Evolutionary conservation across 331 rosid genomes (phyloP).

Genomic region (Cucumis variabilis): DNA sequence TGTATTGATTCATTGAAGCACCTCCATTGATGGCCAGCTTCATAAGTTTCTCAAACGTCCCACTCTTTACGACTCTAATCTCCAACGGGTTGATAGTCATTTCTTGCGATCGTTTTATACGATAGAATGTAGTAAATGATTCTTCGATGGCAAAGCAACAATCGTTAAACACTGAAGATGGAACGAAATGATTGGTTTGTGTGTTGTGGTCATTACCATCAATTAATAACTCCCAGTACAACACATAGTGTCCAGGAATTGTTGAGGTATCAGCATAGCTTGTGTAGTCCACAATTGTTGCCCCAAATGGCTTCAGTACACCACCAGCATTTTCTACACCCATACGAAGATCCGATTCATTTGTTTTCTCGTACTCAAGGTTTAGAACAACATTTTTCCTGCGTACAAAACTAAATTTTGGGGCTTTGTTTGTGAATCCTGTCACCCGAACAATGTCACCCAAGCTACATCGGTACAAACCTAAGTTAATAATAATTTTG

Average conservation of each 20-base stretch:
- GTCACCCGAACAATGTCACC: slow-evolving; percentile 64
- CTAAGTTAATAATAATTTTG: slow-evolving; percentile 29
- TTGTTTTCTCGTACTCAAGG: slow-evolving; percentile 62
- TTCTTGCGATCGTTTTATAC: slow-evolving; percentile 46
- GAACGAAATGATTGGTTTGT: slow-evolving; percentile 25
- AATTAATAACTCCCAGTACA: slow-evolving; percentile 51
- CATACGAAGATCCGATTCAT: slow-evolving; percentile 62
- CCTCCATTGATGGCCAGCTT: slow-evolving; percentile 56
- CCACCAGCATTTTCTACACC: slow-evolving; percentile 52
- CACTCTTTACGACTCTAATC: slow-evolving; percentile 58
- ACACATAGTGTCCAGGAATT: slow-evolving; percentile 62
- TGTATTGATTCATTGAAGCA: slow-evolving; percentile 65
- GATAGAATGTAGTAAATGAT: slow-evolving; percentile 51
- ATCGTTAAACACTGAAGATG: slow-evolving; percentile 49
- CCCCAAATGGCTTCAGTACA: slow-evolving; percentile 42
- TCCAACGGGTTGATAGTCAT: slow-evolving; percentile 59
- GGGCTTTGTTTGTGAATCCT: slow-evolving; percentile 72
- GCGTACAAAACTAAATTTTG: slow-evolving; percentile 61
- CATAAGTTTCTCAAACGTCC: slow-evolving; percentile 67
- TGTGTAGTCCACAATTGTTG: slow-evolving; percentile 59
- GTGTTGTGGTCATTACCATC: neutral
- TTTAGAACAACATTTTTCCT: slow-evolving; percentile 59
- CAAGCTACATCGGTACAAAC: slow-evolving; percentile 59
- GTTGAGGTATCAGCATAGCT: slow-evolving; percentile 51
- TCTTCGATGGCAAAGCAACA: slow-evolving; percentile 59